These are phyloP conservation scores for Fusarium marasasianum DNA, from an alignment of 2,329 filamentous ascomycete species.

Conservation along the genomic window DNA sequence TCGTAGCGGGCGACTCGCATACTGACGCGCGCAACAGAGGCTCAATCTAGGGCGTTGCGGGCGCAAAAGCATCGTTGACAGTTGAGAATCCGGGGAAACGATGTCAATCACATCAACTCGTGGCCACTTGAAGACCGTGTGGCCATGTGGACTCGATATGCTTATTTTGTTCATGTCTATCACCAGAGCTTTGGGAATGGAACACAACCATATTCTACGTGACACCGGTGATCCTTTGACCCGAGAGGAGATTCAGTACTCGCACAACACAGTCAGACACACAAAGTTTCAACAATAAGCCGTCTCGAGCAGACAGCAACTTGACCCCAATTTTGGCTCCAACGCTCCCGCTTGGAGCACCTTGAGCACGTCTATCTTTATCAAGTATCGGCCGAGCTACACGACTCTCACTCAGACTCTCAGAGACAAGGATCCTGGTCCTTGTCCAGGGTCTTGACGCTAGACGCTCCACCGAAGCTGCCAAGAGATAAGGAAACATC, in stretches of 20 bases:
- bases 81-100: conserved; percentile 25
- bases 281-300: background rate
- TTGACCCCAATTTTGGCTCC: background rate
- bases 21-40: conserved; percentile 43
- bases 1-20: conserved; percentile 42
- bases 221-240: background rate
- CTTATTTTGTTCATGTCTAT: background rate
- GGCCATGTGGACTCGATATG: background rate
- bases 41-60: conserved; percentile 43
- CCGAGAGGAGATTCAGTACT: background rate
- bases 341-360: background rate
- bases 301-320: background rate
- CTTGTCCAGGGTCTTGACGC: conserved; percentile 21
- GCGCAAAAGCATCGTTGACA: conserved; percentile 37
- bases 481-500: conserved; percentile 44
- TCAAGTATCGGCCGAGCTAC: conserved; percentile 16
- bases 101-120: conserved; percentile 3
- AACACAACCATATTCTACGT: background rate
- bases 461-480: conserved; percentile 35
- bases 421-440: conserved; percentile 13
- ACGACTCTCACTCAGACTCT: background rate
- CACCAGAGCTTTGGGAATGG: background rate
- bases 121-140: background rate
- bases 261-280: background rate
- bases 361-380: background rate